Percentiles rank a stretch among this genome's conserved stretches.
Evolutionary conservation across 768 basidiomycete genomes (phyloP).

Genomic region (Russula olivacea): DNA sequence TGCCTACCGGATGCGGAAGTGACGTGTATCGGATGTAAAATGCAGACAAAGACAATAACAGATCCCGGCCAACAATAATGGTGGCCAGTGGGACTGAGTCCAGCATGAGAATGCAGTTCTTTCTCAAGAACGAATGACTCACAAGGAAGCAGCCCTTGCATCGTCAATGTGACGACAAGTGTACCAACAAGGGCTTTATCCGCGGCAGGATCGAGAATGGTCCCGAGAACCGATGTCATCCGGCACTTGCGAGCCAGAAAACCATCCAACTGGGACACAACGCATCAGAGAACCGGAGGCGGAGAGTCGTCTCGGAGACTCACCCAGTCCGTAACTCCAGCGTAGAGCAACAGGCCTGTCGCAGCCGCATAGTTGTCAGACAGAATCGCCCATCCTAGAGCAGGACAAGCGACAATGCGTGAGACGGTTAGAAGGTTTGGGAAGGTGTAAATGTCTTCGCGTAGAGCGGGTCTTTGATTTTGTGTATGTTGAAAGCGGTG

Average conservation of each 20-base stretch:
- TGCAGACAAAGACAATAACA: constrained; percentile 77
- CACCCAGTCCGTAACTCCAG: constrained; percentile 90
- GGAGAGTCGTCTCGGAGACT: background rate
- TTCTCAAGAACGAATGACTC: constrained; percentile 26
- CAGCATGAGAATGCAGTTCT: background rate
- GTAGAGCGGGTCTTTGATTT: constrained; percentile 31
- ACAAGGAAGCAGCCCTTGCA: constrained; percentile 83
- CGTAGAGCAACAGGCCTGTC: constrained; percentile 78
- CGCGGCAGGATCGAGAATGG: constrained; percentile 93
- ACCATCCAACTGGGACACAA: constrained; percentile 70
- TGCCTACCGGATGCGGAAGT: constrained; percentile 74
- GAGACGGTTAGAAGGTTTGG: constrained; percentile 88
- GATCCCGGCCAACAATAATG: constrained; percentile 85
- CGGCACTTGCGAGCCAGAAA: constrained; percentile 81
- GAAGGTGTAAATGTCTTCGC: constrained; percentile 90
- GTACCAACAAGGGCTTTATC: constrained; percentile 97
- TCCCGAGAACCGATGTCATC: constrained; percentile 88
- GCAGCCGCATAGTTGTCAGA: constrained; percentile 75
- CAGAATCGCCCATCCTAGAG: constrained; percentile 86
- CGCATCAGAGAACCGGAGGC: background rate
- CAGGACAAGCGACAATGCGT: constrained; percentile 82
- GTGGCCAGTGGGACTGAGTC: constrained; percentile 75
- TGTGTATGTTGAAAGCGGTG: constrained; percentile 15
- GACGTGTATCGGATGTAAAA: constrained; percentile 93
- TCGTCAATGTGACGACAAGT: constrained; percentile 76